Evolutionary conservation across 768 basidiomycete species (phyloP).

Genomic region (Pleurotus eryngii): DNA sequence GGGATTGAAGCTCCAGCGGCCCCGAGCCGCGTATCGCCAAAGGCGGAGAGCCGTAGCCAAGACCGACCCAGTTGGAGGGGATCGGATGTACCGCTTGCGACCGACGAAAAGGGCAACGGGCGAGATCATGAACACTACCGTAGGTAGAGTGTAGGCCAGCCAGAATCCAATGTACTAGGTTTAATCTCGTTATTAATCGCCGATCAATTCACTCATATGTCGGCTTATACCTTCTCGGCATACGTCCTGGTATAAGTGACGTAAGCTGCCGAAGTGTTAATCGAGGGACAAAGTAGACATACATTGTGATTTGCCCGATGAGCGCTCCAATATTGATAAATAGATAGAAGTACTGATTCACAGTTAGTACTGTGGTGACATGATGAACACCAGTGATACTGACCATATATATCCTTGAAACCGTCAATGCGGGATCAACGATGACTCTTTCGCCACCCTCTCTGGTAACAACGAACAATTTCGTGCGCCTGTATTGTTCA

Average conservation of each 20-base stretch:
- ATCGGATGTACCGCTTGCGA: constrained; percentile 47
- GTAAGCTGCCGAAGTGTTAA: background rate
- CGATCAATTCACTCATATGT: background rate
- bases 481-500: constrained; percentile 64
- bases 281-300: background rate
- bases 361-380: background rate
- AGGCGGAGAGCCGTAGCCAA: constrained; percentile 46
- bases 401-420: constrained; percentile 73
- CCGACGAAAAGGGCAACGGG: constrained; percentile 58
- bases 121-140: constrained; percentile 55
- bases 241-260: constrained; percentile 34
- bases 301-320: constrained; percentile 64
- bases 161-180: constrained; percentile 60
- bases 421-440: constrained; percentile 68
- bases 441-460: constrained; percentile 66
- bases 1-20: constrained; percentile 57
- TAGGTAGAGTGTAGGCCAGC: constrained; percentile 66
- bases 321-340: constrained; percentile 75
- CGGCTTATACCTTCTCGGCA: constrained; percentile 47
- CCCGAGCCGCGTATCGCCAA: constrained; percentile 42
- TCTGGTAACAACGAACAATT: constrained; percentile 47
- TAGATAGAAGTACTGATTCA: constrained; percentile 56
- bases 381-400: constrained; percentile 7
- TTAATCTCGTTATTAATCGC: background rate
- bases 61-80: constrained; percentile 67